Evolutionary conservation across 2,329 filamentous ascomycete genomes (phyloP).

Genomic region (Pleochaeta shiraiana): DNA sequence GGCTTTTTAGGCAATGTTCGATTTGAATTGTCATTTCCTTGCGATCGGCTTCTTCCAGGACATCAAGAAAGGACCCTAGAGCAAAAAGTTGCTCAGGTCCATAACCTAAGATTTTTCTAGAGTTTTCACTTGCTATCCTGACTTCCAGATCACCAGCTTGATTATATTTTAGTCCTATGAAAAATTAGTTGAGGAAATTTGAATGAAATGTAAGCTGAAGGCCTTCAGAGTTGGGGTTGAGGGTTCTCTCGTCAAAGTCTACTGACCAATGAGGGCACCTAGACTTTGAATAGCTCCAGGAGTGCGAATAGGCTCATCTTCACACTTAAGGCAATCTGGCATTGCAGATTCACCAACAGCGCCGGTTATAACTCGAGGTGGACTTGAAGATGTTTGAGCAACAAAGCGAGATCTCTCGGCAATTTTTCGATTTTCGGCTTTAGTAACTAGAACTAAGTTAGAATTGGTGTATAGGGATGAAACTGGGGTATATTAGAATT

Average conservation of each 20-base stretch:
- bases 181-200: background rate
- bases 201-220: background rate
- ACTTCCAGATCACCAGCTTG: constrained; percentile 9
- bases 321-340: constrained; percentile 8
- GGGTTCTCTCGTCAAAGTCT: background rate
- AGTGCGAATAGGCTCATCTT: constrained; percentile 15
- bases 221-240: too few species aligned
- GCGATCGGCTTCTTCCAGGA: constrained; percentile 8
- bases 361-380: constrained; percentile 9
- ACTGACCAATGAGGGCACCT: constrained; percentile 8
- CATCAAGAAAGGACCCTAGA: constrained; percentile 10
- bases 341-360: constrained; percentile 4
- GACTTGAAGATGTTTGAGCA: constrained; percentile 7
- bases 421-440: constrained; percentile 3
- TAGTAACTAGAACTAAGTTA: background rate
- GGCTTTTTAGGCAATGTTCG: constrained; percentile 8
- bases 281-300: constrained; percentile 13
- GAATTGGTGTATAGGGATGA: too few species aligned
- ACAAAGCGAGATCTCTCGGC: constrained; percentile 9
- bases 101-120: constrained; percentile 9
- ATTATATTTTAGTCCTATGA: constrained; percentile 9
- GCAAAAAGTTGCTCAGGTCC: constrained; percentile 11
- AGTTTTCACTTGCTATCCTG: constrained; percentile 14
- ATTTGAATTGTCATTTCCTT: constrained; percentile 10
- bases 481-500: too few species aligned